Evolutionary conservation across 1,139 yeast species (phyloP).

Genomic region (Pneumocystis carinii): DNA sequence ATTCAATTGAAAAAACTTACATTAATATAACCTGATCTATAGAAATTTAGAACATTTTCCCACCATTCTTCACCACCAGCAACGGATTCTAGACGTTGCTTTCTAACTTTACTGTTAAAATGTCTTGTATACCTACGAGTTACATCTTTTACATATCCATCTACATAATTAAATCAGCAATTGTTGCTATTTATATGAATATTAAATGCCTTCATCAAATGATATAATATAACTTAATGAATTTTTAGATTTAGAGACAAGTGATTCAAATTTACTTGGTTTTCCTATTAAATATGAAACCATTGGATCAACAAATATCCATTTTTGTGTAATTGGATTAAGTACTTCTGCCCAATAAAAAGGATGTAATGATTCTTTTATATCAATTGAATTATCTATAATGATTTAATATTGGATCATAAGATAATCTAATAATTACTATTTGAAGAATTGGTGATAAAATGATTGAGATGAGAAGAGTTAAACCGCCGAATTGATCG

Average conservation of each 20-base stretch:
- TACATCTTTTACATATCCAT: conserved; percentile 59
- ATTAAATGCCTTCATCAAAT: conserved; percentile 32
- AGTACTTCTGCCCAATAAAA: conserved; percentile 91
- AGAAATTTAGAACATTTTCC: conserved; percentile 26
- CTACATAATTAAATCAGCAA: conserved; percentile 5
- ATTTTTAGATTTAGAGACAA: conserved; percentile 43
- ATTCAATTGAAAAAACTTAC: conserved; percentile 23
- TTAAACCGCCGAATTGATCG: neutral
- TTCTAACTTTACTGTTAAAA: conserved; percentile 60
- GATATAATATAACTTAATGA: conserved; percentile 63
- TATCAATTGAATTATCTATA: neutral
- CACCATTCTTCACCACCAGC: conserved; percentile 55
- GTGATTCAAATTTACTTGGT: conserved; percentile 71
- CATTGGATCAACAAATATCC: conserved; percentile 80
- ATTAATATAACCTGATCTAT: neutral
- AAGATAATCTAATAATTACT: neutral
- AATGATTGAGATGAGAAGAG: neutral
- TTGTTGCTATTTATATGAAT: neutral
- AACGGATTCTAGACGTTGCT: conserved; percentile 52
- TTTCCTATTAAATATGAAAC: conserved; percentile 52
- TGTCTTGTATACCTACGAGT: conserved; percentile 65
- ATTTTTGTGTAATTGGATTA: conserved; percentile 54
- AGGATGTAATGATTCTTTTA: conserved; percentile 36
- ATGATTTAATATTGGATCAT: neutral
- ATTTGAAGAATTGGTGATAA: neutral